Evolutionary conservation across 1,284 basidiomycete genomes (phyloP), one percentile per base, ranked within the genome.

Genomic region (Xerocomus minutiporus): DNA sequence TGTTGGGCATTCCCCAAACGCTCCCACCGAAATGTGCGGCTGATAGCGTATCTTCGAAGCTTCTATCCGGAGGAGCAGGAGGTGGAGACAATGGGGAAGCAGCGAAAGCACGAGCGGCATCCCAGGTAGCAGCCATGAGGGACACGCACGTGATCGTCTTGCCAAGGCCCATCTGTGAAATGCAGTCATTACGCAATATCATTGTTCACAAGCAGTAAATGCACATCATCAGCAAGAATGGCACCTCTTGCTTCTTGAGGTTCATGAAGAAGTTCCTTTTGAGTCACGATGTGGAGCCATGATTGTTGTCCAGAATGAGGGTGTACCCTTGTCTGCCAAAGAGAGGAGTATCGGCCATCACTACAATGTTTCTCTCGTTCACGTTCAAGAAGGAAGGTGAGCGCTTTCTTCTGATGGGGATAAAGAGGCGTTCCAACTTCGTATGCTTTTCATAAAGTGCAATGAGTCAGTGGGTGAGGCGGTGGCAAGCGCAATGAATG

Each of bases 321-420:
- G 62, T 87, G 83, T 47, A 69, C 65, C 40, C 81, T 76, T 49
- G 71, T 66, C 61, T 88, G 82, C 92, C 93, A 96, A 25, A 96
- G 72, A 6, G 89, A 88, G 23, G 88, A 84, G 59, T 79, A 80
- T 54, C 72, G 73, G 49, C 82, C 82, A 55, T 80, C 76, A 17
- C 70, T 61, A 20, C 76, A 74, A 26, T 70, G 67, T 53, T 78
- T 78, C 68, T 92, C 89, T 46, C 82, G 80, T 71, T 99, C 97
- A 38, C 95, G 83, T 63, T 96, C 92, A n/a, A 98, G 78, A 46
- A 99, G 75, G 72, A 99, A 99, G 1, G 95, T 93, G 23, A 99
- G 78, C 23, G 95, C 97, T 71, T 97, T 96, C 74, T 96, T 96
- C 74, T 99, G 97, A 75, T 99, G 97, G 15, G 94, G 91, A 71